phyloP scores from a whole-genome alignment of 2,329 filamentous ascomycete species.

The Xylariaceae sp. region DNA sequence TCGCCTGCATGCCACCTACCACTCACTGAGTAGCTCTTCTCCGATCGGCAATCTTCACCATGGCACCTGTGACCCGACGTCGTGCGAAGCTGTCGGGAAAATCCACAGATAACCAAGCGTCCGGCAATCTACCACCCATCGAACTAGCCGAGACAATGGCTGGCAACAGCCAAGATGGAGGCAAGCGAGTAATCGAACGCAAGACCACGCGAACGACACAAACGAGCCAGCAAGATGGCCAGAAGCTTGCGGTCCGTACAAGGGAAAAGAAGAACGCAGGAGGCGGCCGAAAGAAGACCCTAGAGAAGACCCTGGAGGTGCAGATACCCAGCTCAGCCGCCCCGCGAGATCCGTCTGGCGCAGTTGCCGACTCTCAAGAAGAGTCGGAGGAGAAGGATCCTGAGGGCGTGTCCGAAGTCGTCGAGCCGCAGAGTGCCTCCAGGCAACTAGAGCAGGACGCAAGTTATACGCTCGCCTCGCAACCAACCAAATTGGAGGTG shows the following conservation, averaged over 20 bases:
- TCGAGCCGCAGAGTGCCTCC: slow-evolving; percentile 20
- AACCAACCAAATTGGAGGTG: slow-evolving; percentile 10
- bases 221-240: slow-evolving; percentile 12
- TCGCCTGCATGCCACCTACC: no score
- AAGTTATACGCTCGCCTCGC: slow-evolving; percentile 18
- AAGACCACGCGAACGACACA: no score
- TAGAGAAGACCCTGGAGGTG: slow-evolving; percentile 12
- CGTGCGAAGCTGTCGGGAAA: slow-evolving; percentile 7
- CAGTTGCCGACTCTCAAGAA: slow-evolving; percentile 18
- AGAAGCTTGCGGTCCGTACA: slow-evolving; percentile 18
- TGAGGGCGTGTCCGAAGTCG: neutral
- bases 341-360: slow-evolving; percentile 7
- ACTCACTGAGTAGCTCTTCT: no score
- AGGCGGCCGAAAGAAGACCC: slow-evolving; percentile 7
- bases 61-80: slow-evolving; percentile 22
- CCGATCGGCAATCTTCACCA: slow-evolving; percentile 2
- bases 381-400: slow-evolving; percentile 2
- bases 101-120: no score
- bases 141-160: no score
- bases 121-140: no score
- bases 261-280: slow-evolving; percentile 11
- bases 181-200: no score
- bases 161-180: no score
- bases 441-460: slow-evolving; percentile 26
- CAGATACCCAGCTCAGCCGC: slow-evolving; percentile 15